Evolutionary conservation across 495 filamentous ascomycete species (phyloP), one percentile per base, ranked within the genome.

Genomic region (Lasiosphaeria miniovina): DNA sequence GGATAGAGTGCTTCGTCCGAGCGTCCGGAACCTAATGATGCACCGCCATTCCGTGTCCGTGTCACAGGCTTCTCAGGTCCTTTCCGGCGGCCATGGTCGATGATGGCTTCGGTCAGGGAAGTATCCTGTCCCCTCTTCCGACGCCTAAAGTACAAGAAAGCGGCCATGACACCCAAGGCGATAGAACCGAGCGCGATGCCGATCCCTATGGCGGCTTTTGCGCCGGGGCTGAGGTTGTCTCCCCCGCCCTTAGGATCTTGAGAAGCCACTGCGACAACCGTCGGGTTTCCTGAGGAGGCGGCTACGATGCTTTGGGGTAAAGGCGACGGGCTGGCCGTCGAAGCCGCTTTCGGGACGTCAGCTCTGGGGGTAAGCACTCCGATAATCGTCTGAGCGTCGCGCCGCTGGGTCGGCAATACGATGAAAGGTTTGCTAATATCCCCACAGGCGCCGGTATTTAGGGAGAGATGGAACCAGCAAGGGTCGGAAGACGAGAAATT

Each of bases 381-480:
- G 60, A 62, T 36, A 15, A 55, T 65, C 31, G 59, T 49, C 43
- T 17, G 54, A 9, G 10, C 36, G 55, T 34, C n/a, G 55, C 14
- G 24, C 4, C 58, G 55, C 36, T 54, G 40, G 5, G 41, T 45
- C 34, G 61, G 46, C 5, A 43, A 49, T 8, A 66, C n/a, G 32
- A 52, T 5, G 52, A 71, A 71, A 4, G 43, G 52, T 0, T 36
- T 34, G 49, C 66, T 66, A 32, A 36, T 38, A 50, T 40, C 62
- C 46, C 62, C 57, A 50, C 70, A 73, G 32, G 61, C 65, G 32
- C 59, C 55, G 4, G 54, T 12, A 41, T 41, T 52, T 17, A 54
- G 49, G 31, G 34, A 36, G 53, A 73, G 62, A 24, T 62, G 55
- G 57, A 73, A 69, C 66, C 67, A 73, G 58, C 70, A 73, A 36